phyloP scores from a whole-genome alignment of 208 protist genomes.

The Naegleria lovaniensis region DNA sequence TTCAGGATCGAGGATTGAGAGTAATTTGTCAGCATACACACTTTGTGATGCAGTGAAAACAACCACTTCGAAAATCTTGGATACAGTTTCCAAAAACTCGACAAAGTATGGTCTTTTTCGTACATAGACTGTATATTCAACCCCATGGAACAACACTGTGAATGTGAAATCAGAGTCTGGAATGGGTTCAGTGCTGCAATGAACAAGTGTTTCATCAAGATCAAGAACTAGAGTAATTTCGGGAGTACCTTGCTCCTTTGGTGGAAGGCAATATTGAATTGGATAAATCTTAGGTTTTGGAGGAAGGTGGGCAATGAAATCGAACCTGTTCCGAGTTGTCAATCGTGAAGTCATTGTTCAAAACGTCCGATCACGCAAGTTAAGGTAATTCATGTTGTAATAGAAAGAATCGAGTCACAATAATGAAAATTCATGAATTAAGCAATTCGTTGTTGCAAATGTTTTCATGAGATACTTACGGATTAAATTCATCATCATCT shows the following conservation, averaged over 20 bases:
- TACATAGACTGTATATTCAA: slow-evolving; percentile 42
- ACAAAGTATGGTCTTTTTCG: slow-evolving; percentile 45
- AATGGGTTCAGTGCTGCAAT: slow-evolving; percentile 31
- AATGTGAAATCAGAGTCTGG: slow-evolving; percentile 29
- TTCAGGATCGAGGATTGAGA: slow-evolving; percentile 49
- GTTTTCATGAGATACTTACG: not conserved
- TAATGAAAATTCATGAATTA: not conserved
- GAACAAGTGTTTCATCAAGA: slow-evolving; percentile 43
- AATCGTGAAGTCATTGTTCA: not conserved
- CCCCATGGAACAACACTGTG: slow-evolving; percentile 34
- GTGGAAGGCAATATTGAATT: not conserved
- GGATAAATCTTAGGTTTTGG: not conserved
- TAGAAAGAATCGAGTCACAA: not conserved
- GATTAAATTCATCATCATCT: slow-evolving; percentile 27
- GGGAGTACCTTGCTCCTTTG: not conserved
- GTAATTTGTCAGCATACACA: slow-evolving; percentile 50
- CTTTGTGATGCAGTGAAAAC: slow-evolving; percentile 58
- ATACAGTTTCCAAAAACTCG: slow-evolving; percentile 36
- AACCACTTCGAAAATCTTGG: slow-evolving; percentile 43
- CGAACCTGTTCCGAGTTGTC: not conserved
- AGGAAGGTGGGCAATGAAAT: not conserved
- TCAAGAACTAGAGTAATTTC: slow-evolving; percentile 36
- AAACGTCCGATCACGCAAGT: not conserved
- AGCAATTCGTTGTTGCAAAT: not conserved
- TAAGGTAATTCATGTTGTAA: not conserved